A percentile compares a stretch with the other conserved stretches of the same genome.
Conservation (phyloP, 2,329 filamentous ascomycete genomes). For the Xylariales sp. region DNA sequence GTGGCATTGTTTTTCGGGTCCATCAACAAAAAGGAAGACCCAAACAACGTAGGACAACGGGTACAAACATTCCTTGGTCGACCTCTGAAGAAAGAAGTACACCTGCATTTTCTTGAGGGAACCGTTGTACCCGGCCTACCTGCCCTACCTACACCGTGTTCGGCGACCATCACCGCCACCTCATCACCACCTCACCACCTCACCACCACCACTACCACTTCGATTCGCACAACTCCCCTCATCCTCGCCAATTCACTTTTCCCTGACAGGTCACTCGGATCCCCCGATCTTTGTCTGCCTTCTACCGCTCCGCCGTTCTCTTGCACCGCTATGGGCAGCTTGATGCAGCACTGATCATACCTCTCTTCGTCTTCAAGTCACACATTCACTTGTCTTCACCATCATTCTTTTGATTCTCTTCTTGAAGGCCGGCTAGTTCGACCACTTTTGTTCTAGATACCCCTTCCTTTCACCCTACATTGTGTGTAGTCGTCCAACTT, state of each 20-base stretch:
- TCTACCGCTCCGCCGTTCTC: neutral
- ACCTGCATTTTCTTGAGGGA: conserved; percentile 4
- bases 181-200: neutral
- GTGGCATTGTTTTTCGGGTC: conserved; percentile 15
- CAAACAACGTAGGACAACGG: conserved; percentile 8
- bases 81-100: neutral
- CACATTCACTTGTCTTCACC: conserved; percentile 28
- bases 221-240: neutral
- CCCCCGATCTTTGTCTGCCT: neutral
- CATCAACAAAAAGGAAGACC: neutral
- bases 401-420: conserved; percentile 35
- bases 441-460: conserved; percentile 42
- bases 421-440: conserved; percentile 40
- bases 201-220: neutral
- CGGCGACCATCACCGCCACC: too few species aligned
- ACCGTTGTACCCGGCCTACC: neutral
- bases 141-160: neutral
- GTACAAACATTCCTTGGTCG: conserved; percentile 22
- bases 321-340: conserved; percentile 29
- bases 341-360: conserved; percentile 24
- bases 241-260: neutral
- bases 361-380: conserved; percentile 8
- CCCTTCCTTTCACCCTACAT: conserved; percentile 29
- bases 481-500: conserved; percentile 23
- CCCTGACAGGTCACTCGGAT: conserved; percentile 1